A percentile compares a stretch with the other conserved stretches of the same genome.
Evolutionary conservation across 2,329 filamentous ascomycete genomes (phyloP).

Genomic region (Pseudogymnoascus sp.): DNA sequence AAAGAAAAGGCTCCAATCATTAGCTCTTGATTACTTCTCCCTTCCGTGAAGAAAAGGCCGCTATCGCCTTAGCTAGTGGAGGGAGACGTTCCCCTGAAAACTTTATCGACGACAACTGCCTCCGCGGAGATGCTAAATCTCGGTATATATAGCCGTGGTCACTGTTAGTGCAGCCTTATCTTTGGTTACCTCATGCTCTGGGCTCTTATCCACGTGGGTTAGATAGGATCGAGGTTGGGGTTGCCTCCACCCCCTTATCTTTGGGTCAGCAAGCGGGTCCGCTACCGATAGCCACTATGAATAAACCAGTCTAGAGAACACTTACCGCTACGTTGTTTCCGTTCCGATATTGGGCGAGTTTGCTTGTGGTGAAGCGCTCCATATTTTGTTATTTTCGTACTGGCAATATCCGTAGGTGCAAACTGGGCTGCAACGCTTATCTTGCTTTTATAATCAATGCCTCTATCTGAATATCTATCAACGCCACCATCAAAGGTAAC

Average conservation of each 20-base stretch:
- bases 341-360: background rate
- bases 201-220: slow-evolving; percentile 2
- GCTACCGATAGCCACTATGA: background rate
- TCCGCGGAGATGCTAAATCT: slow-evolving; percentile 5
- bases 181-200: background rate
- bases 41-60: background rate
- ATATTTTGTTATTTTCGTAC: background rate
- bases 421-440: background rate
- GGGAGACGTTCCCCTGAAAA: background rate
- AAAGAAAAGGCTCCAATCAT: background rate
- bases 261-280: background rate
- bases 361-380: background rate
- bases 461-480: background rate
- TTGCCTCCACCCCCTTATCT: slow-evolving; percentile 2
- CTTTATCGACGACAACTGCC: background rate
- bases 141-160: background rate
- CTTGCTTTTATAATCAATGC: background rate
- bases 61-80: background rate
- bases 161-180: background rate
- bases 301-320: background rate
- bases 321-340: background rate
- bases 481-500: background rate
- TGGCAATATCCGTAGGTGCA: background rate
- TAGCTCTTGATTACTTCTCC: background rate
- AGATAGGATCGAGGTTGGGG: slow-evolving; percentile 5